Conservation (phyloP, 139 green algal genomes). For the Edaphochlamys debaryana region DNA sequence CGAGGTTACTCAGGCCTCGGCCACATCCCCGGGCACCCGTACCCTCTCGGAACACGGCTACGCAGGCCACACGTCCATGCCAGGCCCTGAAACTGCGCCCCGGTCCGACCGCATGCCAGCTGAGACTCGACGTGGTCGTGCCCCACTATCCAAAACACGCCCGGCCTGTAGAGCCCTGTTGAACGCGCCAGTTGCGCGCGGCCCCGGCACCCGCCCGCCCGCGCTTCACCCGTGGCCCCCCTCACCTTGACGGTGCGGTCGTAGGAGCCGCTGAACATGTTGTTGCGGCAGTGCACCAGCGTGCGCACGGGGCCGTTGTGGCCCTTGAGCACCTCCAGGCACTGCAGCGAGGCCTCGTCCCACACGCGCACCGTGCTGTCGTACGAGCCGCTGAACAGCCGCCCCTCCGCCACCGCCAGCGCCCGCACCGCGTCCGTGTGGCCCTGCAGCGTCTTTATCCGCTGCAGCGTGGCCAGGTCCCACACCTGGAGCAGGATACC, state of each 20-base stretch:
- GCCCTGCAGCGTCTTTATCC: constrained; percentile 81
- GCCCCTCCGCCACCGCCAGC: constrained; percentile 71
- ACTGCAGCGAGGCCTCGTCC: constrained; percentile 80
- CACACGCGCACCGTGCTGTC: constrained; percentile 87
- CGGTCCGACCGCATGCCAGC: no score
- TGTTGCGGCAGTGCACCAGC: constrained; percentile 74
- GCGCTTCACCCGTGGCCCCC: no score
- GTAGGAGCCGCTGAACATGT: constrained; percentile 89
- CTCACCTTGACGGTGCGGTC: constrained; percentile 84
- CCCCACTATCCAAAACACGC: no score
- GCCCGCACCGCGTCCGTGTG: constrained; percentile 92
- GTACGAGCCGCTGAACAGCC: constrained; percentile 84
- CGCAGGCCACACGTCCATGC: no score
- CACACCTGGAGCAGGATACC: constrained; percentile 65
- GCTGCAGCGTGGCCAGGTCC: constrained; percentile 77
- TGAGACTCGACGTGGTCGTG: no score
- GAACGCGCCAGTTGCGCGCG: no score
- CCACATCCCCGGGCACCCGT: no score
- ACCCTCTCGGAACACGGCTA: no score
- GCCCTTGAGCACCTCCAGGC: constrained; percentile 77
- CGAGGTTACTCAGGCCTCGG: no score
- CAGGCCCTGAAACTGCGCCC: no score
- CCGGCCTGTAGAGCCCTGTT: no score
- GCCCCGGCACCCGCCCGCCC: no score
- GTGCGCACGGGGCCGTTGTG: constrained; percentile 91